Conservation (phyloP, 768 basidiomycete species). For the Phanerochaete sordida region DNA sequence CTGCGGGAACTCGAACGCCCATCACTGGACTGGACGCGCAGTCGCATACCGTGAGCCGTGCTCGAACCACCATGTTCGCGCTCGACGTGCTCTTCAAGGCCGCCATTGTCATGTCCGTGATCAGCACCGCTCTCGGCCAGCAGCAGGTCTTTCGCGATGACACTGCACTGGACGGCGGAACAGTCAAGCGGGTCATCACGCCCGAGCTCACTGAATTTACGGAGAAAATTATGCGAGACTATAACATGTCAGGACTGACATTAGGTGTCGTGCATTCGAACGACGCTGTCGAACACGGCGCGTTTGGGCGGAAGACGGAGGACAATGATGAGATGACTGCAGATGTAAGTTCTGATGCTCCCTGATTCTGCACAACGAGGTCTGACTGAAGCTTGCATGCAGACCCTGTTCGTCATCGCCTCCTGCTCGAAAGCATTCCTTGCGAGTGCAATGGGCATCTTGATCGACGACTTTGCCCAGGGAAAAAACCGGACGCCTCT, state of each 20-base stretch:
- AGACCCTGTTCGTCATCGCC: conserved; percentile 29
- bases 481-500: conserved; percentile 25
- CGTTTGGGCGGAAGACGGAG: conserved; percentile 9
- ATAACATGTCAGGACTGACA: conserved; percentile 4
- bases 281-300: conserved; percentile 4
- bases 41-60: no score
- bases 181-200: no score
- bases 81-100: no score
- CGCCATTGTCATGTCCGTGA: no score
- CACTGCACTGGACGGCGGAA: no score
- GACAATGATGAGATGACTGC: not conserved
- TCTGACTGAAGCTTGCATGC: not conserved
- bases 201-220: no score
- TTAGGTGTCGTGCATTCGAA: conserved; percentile 3
- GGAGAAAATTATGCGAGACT: no score
- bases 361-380: not conserved
- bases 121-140: no score
- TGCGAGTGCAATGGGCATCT: conserved; percentile 22
- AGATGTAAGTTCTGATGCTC: conserved; percentile 6
- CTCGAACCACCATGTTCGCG: no score
- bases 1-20: no score
- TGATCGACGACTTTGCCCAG: conserved; percentile 30
- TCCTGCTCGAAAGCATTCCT: conserved; percentile 32
- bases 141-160: no score
- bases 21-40: no score